These are phyloP conservation scores for Gracilaria gracilis DNA, from an alignment of 23 red algal genomes.

Conservation along the genomic window DNA sequence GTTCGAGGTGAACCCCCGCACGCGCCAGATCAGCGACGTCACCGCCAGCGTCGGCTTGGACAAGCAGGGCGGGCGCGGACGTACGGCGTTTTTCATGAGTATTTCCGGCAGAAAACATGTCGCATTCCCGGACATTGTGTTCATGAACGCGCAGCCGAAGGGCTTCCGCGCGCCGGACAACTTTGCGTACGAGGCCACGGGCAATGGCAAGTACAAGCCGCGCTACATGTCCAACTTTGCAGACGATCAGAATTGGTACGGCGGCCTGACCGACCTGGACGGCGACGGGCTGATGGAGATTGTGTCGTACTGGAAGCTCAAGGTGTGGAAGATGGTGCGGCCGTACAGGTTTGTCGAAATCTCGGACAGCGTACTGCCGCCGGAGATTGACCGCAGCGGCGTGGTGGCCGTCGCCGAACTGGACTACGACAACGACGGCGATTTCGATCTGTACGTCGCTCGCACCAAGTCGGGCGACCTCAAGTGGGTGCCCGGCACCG, in stretches of 20 bases:
- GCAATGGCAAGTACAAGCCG: background rate
- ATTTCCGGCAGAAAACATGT: slow-evolving; percentile 14
- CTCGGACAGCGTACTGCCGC: slow-evolving; percentile 15
- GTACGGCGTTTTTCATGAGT: slow-evolving; percentile 44
- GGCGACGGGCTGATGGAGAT: slow-evolving; percentile 63
- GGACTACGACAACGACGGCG: slow-evolving; percentile 77
- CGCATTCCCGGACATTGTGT: slow-evolving; percentile 20
- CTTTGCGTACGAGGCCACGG: slow-evolving; percentile 17
- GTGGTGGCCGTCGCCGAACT: slow-evolving; percentile 60
- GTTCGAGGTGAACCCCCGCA: slow-evolving; percentile 13
- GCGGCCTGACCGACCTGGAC: slow-evolving; percentile 39
- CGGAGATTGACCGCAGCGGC: background rate
- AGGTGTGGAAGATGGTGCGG: background rate
- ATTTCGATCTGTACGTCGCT: slow-evolving; percentile 67
- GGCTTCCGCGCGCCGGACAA: background rate
- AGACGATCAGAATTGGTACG: slow-evolving; percentile 4
- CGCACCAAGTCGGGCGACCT: slow-evolving; percentile 31
- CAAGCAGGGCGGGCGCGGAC: slow-evolving; percentile 4
- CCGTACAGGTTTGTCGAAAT: slow-evolving; percentile 23
- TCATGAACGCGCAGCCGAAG: background rate
- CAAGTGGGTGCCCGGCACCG: slow-evolving; percentile 31
- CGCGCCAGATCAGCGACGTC: slow-evolving; percentile 34
- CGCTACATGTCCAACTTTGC: background rate
- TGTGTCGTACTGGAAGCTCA: slow-evolving; percentile 35
- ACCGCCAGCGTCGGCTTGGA: slow-evolving; percentile 2